These are phyloP conservation scores for Pterula multifida DNA, from an alignment of 1,284 basidiomycete genomes.

Conservation along the genomic window DNA sequence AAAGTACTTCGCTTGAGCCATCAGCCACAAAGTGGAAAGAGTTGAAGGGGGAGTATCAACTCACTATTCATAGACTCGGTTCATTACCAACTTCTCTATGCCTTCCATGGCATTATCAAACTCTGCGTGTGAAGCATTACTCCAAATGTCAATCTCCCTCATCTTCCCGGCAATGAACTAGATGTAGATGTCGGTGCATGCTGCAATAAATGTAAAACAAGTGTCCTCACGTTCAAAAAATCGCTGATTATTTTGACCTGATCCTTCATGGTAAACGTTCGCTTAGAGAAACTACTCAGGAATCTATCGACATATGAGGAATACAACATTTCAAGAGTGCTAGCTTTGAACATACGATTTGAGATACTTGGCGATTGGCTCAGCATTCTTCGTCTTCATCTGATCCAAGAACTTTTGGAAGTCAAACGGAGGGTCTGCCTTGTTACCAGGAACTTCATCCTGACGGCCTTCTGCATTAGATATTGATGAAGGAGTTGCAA, in stretches of 20 bases:
- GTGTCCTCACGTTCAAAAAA: conserved; percentile 68
- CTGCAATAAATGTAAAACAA: conserved; percentile 6
- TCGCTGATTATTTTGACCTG: conserved; percentile 92
- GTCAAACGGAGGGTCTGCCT: conserved; percentile 49
- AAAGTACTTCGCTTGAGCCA: no score
- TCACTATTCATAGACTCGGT: conserved; percentile 87
- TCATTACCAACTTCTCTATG: conserved; percentile 99
- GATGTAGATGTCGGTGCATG: conserved; percentile 7
- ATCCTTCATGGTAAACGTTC: conserved; percentile 80
- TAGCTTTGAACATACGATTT: conserved; percentile 55
- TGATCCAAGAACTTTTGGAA: conserved; percentile 87
- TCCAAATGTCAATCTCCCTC: conserved; percentile 79
- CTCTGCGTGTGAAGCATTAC: conserved; percentile 62
- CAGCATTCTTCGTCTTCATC: conserved; percentile 75
- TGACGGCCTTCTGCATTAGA: conserved; percentile 46
- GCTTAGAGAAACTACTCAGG: conserved; percentile 82
- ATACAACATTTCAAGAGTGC: not conserved
- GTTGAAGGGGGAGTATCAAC: conserved; percentile 17
- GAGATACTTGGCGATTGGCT: conserved; percentile 84
- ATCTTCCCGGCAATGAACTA: conserved; percentile 86
- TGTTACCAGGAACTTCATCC: conserved; percentile 18
- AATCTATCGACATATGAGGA: conserved; percentile 39
- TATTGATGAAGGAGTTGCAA: conserved; percentile 42
- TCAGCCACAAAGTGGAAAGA: conserved; percentile 4
- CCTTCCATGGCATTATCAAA: conserved; percentile 97